These are phyloP conservation scores for Reticulascus tulasneorum DNA, from an alignment of 2,329 filamentous ascomycete genomes.

Conservation along the genomic window DNA sequence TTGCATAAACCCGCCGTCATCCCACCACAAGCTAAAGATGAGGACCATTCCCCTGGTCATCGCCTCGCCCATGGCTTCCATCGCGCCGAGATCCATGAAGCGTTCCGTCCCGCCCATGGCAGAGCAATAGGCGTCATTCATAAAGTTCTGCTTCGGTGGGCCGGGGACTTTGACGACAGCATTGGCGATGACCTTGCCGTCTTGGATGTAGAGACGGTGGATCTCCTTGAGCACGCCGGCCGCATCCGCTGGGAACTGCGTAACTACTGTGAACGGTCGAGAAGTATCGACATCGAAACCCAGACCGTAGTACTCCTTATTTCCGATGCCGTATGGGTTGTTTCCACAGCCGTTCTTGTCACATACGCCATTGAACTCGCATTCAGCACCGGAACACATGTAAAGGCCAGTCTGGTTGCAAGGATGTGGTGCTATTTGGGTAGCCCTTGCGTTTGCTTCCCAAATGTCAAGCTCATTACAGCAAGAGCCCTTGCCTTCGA, in stretches of 20 bases:
- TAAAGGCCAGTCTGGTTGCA: constrained; percentile 42
- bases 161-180: constrained; percentile 19
- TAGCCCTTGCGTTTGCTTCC: constrained; percentile 58
- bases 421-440: constrained; percentile 55
- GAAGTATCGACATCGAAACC: constrained; percentile 21
- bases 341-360: constrained; percentile 33
- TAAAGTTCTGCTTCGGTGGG: constrained; percentile 20
- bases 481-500: constrained; percentile 56
- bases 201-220: constrained; percentile 45
- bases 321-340: constrained; percentile 29
- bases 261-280: constrained; percentile 32
- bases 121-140: constrained; percentile 22
- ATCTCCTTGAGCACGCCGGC: constrained; percentile 36
- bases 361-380: constrained; percentile 26
- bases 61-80: constrained; percentile 38
- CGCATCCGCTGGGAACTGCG: constrained; percentile 33
- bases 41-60: constrained; percentile 49
- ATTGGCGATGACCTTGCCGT: constrained; percentile 41
- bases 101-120: constrained; percentile 17
- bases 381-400: constrained; percentile 30
- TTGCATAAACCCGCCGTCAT: constrained; percentile 48
- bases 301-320: constrained; percentile 17
- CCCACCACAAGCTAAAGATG: constrained; percentile 53
- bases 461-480: constrained; percentile 67
- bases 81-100: constrained; percentile 29